Evolutionary conservation across 106 monocot species (phyloP).

Genomic region (Platanthera guangdongensis): DNA sequence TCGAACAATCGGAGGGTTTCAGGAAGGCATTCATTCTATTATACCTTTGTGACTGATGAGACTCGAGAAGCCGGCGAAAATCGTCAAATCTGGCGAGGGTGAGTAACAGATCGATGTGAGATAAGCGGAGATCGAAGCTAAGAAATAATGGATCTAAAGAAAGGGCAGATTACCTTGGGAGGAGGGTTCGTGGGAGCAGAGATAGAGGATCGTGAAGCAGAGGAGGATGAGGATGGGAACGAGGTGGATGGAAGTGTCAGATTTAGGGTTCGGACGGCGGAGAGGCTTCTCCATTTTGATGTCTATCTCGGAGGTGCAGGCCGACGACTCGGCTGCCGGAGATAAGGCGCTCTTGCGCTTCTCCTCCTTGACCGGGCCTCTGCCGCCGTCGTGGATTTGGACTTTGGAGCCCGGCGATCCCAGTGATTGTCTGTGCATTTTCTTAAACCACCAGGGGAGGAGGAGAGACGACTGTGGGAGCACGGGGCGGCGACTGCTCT

Average conservation of each 20-base stretch:
- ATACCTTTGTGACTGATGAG: slow-evolving; percentile 13
- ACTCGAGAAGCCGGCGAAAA: background rate
- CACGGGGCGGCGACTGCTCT: background rate
- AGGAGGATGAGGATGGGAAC: slow-evolving; percentile 33
- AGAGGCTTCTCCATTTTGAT: slow-evolving; percentile 16
- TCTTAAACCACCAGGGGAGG: background rate
- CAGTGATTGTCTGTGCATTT: slow-evolving; percentile 34
- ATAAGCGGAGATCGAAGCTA: background rate
- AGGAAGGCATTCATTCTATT: background rate
- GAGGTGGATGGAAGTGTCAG: slow-evolving; percentile 29
- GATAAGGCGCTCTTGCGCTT: background rate
- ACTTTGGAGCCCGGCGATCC: slow-evolving; percentile 21
- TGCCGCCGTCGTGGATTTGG: background rate
- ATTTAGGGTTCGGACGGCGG: slow-evolving; percentile 11
- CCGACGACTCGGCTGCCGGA: background rate
- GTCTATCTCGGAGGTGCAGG: background rate
- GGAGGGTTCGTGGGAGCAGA: slow-evolving; percentile 30
- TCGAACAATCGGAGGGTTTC: background rate
- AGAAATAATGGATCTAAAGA: background rate
- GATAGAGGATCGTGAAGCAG: slow-evolving; percentile 32
- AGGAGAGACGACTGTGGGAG: background rate
- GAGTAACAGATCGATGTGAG: background rate
- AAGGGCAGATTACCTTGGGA: slow-evolving; percentile 1
- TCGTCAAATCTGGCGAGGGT: slow-evolving; percentile 9
- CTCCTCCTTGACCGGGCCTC: background rate